Conservation (phyloP, 352 stramenopile species). For the Pythium biforme region DNA sequence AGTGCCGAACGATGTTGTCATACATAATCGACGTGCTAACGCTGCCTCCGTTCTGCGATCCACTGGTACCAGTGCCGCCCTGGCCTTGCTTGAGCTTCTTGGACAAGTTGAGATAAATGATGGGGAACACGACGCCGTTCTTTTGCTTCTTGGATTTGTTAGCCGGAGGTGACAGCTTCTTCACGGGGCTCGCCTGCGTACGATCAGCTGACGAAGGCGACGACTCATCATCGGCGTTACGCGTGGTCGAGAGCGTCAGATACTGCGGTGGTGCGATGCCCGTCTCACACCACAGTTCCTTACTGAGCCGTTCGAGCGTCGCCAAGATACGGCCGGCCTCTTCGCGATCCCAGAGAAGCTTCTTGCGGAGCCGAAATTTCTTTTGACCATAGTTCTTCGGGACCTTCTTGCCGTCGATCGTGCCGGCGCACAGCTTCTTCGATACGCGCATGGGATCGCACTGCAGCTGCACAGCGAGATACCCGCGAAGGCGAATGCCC, state of each 20-base stretch:
- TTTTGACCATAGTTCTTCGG: slow-evolving; percentile 81
- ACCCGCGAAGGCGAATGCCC: slow-evolving; percentile 68
- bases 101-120: slow-evolving; percentile 82
- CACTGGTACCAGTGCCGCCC: not conserved
- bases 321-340: slow-evolving; percentile 40
- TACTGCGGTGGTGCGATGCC: slow-evolving; percentile 45
- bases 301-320: slow-evolving; percentile 50
- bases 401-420: slow-evolving; percentile 64
- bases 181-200: slow-evolving; percentile 23
- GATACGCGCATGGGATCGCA: slow-evolving; percentile 82
- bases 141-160: slow-evolving; percentile 56
- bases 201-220: slow-evolving; percentile 2
- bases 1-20: slow-evolving; percentile 14
- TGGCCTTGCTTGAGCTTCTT: slow-evolving; percentile 52
- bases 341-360: slow-evolving; percentile 49
- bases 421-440: slow-evolving; percentile 76
- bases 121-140: slow-evolving; percentile 48
- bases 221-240: slow-evolving; percentile 40
- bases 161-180: slow-evolving; percentile 31
- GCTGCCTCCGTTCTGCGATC: not conserved
- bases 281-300: slow-evolving; percentile 57
- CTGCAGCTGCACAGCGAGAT: slow-evolving; percentile 72
- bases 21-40: slow-evolving; percentile 3
- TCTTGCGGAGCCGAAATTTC: slow-evolving; percentile 74
- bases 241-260: slow-evolving; percentile 66